A percentile compares a stretch with the other conserved stretches of the same genome.
Conservation (phyloP, 1,284 basidiomycete genomes). For the Volvariella surrecta region DNA sequence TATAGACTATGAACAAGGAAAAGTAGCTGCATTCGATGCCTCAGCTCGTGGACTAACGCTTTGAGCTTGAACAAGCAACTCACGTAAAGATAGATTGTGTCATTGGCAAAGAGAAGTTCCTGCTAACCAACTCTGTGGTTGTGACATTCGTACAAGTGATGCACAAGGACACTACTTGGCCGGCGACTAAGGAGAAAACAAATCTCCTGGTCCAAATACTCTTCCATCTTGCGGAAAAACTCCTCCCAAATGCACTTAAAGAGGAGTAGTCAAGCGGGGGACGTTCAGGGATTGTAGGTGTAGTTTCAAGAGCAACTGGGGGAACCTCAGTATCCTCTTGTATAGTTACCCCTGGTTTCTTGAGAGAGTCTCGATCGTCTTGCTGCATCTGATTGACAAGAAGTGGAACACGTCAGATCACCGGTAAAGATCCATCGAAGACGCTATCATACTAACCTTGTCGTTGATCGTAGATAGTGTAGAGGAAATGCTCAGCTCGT, state of each 20-base stretch:
- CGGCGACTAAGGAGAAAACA: conserved; percentile 56
- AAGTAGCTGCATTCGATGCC: conserved; percentile 50
- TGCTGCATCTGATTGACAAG: too few species aligned
- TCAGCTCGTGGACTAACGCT: conserved; percentile 2
- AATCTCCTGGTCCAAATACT: conserved; percentile 73
- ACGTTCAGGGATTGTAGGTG: conserved; percentile 13
- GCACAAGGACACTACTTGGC: conserved; percentile 78
- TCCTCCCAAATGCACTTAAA: conserved; percentile 36
- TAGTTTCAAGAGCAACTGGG: background rate
- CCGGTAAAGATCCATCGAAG: too few species aligned
- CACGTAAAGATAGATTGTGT: conserved; percentile 79
- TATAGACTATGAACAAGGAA: conserved; percentile 65
- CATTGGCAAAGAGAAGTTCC: conserved; percentile 69
- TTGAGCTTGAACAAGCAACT: conserved; percentile 19
- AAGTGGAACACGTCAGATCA: too few species aligned
- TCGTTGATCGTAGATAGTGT: too few species aligned
- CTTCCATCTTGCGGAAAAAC: conserved; percentile 47
- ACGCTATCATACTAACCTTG: too few species aligned
- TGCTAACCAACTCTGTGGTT: conserved; percentile 63
- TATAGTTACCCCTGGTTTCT: too few species aligned
- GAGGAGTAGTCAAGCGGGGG: conserved; percentile 59
- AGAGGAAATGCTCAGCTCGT: too few species aligned
- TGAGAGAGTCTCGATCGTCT: too few species aligned
- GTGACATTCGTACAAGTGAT: conserved; percentile 82
- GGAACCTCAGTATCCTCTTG: too few species aligned